Base-by-base conservation (phyloP, 2,329 filamentous ascomycete genomes). In the Pseudogymnoascus sp. region DNA sequence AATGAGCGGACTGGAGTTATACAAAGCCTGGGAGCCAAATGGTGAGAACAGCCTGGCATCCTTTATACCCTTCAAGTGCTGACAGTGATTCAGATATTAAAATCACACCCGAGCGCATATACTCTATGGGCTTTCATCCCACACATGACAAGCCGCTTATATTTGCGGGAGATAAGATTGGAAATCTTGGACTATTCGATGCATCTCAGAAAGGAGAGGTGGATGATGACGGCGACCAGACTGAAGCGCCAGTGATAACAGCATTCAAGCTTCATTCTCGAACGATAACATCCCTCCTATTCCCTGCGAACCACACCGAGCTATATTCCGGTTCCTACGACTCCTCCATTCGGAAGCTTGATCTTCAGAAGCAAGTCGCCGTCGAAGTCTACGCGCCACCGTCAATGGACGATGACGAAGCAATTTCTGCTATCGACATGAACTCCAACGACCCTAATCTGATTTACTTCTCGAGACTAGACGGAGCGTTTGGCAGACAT, bases 101-200 rank as follows among this genome's bases (percentile, higher is more conserved):
- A 73, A 87, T 97, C 59, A 93, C 90, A 0, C 93, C 92, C 0
- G 91, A 96, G 68, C 80, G 93, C 62, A 83, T 96, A 13, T 99
- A 97, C 72, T 83, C 90, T 0, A 85, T 97, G 70, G 86, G 88
- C 0, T 93, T 99, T 69, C 95, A 99, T 70, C 95, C 95, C 0
- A 93, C 87, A 0, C 81, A 86, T 64, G 86, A 93, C 2, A 97
- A 97, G 70, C 86, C 93, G 0, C 80, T 99, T 2, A 82, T 97
- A 1, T 96, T 99, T 72, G 93, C 93, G 0, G 93, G 93, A 10
- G 95, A 99, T 71, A 99, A 99, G 73, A 83, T 96, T 67, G 93
- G 95, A 1, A 90, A 91, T 24, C 81, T 97, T 64, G 95, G 95
- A 0, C 85, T 99, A 0, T 93, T 97, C 62, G 93, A 99, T 72